Base-by-base conservation (phyloP, 2,329 filamentous ascomycete genomes). In the Ophiostoma montium region DNA sequence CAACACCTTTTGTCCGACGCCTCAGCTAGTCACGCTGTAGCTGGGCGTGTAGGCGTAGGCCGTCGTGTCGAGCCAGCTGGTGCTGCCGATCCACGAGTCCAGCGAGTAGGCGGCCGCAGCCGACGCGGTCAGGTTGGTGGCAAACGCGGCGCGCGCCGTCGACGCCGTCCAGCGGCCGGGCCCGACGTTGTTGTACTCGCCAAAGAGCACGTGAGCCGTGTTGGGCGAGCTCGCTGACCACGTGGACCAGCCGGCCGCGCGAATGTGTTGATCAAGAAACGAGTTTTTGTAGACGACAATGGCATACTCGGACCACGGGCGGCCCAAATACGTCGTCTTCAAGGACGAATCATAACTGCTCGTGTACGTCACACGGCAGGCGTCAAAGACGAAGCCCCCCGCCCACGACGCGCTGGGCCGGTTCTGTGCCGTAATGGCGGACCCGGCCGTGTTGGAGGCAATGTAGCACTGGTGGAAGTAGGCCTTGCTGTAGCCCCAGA, bases 231-330 rank as follows among this genome's bases (percentile, higher is more conserved):
- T 60, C 3, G 58, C 61, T 16, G 57, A 58, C 64, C 64, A 66
- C 27, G 65, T 58, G 3, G 57, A 60, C 78, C 80, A 83, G 0
- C 79, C 80, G 0, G 71, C 70, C 2, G 66, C 52, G 56, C 80
- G 78, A 55, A 84, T 70, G 16, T 80, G 74, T 19, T 65, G 62
- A 12, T 65, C 67, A 62, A 84, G 64, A 31, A 60, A 59, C 0
- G 72, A 74, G 49, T 67, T 59, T 54, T 74, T 69, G 59, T 71
- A 70, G 4, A 66, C 62, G 11, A 73, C 70, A 3, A 69, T 64
- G 1, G 70, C 63, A 48, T 67, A 71, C 23, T 62, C 57, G 3
- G 64, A 57, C 70, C 70, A 74, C 0, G 70, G 71, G 7, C 70
- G 64, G 4, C 70, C 70, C 2, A 74, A 65, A 53, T 70, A 74